Evolutionary conservation across 148 eudicot species (phyloP).

Genomic region (Nepenthes mirabilis): DNA sequence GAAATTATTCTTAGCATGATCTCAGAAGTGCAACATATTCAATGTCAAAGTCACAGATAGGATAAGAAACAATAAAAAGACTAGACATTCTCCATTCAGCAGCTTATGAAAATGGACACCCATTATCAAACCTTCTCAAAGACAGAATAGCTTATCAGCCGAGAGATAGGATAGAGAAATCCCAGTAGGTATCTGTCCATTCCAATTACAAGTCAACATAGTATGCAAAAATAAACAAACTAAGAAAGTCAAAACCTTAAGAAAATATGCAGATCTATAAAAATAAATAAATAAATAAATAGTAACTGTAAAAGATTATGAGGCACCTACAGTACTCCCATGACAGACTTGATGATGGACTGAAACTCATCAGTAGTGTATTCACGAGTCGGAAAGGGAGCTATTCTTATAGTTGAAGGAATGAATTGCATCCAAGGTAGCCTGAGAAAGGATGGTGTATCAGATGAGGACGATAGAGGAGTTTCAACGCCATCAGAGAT

Average conservation of each 20-base stretch:
- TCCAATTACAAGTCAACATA: constrained; percentile 9
- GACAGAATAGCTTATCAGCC: constrained; percentile 85
- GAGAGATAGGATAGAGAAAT: constrained; percentile 94
- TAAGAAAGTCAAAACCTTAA: background rate
- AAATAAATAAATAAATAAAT: no score
- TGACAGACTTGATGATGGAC: constrained; percentile 78
- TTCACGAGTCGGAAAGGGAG: constrained; percentile 91
- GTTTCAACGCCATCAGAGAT: constrained; percentile 16
- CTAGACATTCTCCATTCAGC: background rate
- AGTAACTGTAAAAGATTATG: background rate
- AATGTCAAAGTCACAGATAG: background rate
- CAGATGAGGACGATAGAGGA: constrained; percentile 17
- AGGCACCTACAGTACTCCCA: constrained; percentile 93
- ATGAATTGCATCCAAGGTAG: constrained; percentile 52
- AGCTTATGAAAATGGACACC: background rate
- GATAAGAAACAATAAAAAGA: background rate
- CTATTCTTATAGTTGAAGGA: constrained; percentile 82
- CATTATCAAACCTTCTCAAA: constrained; percentile 68
- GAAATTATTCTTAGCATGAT: constrained; percentile 5
- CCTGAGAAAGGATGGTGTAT: constrained; percentile 14
- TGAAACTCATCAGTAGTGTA: constrained; percentile 99
- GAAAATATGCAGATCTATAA: background rate
- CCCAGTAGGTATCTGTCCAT: constrained; percentile 78
- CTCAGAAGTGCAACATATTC: background rate
- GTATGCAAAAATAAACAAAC: constrained; percentile 6